A percentile compares a stretch with the other conserved stretches of the same genome.
phyloP scores from a whole-genome alignment of 108 stramenopile genomes.

The Nannochloropsis gaditana region DNA sequence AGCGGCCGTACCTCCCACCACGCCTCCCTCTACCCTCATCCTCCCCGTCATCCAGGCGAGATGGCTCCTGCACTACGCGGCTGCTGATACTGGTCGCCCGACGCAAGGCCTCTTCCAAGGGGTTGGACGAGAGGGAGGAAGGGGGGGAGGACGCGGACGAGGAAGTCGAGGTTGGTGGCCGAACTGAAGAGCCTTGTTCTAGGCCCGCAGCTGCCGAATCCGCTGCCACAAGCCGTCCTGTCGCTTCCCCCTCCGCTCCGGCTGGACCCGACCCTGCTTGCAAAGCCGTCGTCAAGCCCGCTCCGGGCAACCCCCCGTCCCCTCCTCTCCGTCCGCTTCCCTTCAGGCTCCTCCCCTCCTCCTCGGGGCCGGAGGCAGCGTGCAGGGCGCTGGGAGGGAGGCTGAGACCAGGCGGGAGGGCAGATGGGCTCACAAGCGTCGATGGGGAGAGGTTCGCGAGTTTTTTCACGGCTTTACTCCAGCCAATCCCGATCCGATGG shows the following conservation, averaged over 20 bases:
- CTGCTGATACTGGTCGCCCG: neutral
- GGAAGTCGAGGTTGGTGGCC: neutral
- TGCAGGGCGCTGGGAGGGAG: too few relatives aligned
- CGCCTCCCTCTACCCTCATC: neutral
- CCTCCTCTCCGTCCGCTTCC: neutral
- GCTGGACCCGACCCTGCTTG: neutral
- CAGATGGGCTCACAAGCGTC: neutral
- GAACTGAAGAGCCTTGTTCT: neutral
- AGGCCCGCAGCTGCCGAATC: neutral
- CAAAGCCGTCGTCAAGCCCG: neutral
- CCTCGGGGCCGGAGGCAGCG: too few relatives aligned
- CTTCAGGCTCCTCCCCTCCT: too few relatives aligned
- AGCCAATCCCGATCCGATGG: slow-evolving; percentile 45
- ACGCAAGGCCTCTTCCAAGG: neutral
- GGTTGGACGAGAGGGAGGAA: neutral
- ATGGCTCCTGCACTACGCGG: neutral
- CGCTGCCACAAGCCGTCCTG: neutral
- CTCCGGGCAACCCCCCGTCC: neutral
- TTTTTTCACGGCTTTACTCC: slow-evolving; percentile 51
- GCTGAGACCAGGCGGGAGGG: too few relatives aligned
- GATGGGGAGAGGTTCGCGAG: slow-evolving; percentile 29
- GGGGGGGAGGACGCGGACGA: neutral
- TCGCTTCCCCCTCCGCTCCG: neutral
- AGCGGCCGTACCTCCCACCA: neutral
- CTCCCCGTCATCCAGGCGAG: neutral